Conservation (phyloP, 805 yeast species). For the Jamesozyma rosinii region DNA sequence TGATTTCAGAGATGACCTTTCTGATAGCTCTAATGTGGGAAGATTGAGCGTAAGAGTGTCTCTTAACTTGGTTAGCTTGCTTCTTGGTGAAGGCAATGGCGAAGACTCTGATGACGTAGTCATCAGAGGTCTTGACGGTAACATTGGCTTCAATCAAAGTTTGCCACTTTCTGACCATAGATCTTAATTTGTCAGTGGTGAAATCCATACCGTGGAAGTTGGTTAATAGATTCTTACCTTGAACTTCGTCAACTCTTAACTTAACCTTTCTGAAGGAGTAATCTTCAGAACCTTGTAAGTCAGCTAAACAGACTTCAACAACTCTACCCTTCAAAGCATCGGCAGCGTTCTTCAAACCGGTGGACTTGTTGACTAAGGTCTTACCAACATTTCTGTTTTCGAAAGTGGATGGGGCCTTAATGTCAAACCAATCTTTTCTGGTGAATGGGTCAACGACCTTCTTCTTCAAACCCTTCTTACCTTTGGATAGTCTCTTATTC, state of each 20-base stretch:
- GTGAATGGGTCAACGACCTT: slow-evolving; percentile 98
- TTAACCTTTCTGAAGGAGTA: slow-evolving; percentile 94
- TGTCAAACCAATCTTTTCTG: slow-evolving; percentile 97
- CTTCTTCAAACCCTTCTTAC: slow-evolving; percentile 97
- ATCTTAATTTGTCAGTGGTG: slow-evolving; percentile 94
- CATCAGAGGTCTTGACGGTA: slow-evolving; percentile 95
- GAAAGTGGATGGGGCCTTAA: slow-evolving; percentile 96
- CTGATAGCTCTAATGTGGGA: slow-evolving; percentile 95
- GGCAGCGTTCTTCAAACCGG: slow-evolving; percentile 95
- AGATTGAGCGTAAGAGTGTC: slow-evolving; percentile 95
- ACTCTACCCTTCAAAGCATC: slow-evolving; percentile 98
- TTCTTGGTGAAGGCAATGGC: slow-evolving; percentile 98
- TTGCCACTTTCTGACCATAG: slow-evolving; percentile 98
- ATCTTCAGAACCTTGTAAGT: slow-evolving; percentile 97
- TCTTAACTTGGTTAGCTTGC: slow-evolving; percentile 92
- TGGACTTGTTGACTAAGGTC: slow-evolving; percentile 94
- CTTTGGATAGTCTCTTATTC: slow-evolving; percentile 75
- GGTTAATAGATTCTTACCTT: slow-evolving; percentile 95
- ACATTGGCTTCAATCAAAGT: slow-evolving; percentile 95
- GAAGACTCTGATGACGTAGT: slow-evolving; percentile 90
- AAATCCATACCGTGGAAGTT: slow-evolving; percentile 99
- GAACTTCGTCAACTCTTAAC: slow-evolving; percentile 97
- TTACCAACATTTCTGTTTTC: slow-evolving; percentile 98
- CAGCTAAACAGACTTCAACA: slow-evolving; percentile 90
- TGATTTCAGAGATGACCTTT: slow-evolving; percentile 92